Percentiles rank a stretch among this genome's conserved stretches.
phyloP scores from a whole-genome alignment of 305 asterid genomes.

The Withania somnifera region DNA sequence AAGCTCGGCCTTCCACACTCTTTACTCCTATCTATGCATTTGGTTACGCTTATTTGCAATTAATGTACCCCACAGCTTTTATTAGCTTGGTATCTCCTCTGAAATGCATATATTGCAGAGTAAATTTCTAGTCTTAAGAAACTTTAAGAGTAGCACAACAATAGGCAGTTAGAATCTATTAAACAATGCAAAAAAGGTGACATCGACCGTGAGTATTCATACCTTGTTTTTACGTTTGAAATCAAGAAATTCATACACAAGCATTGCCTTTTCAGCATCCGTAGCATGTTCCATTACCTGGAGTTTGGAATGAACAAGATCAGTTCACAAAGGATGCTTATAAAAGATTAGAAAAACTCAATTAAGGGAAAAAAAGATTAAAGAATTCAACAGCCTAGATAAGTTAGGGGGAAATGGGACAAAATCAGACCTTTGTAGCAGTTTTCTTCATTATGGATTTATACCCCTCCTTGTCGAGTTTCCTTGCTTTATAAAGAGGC shows the following conservation, averaged over 20 bases:
- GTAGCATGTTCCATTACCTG: conserved; percentile 93
- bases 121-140: not conserved
- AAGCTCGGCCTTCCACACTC: not conserved
- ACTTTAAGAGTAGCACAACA: not conserved
- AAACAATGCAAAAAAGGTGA: not conserved
- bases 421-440: conserved; percentile 70
- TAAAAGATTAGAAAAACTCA: not conserved
- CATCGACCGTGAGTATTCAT: not conserved
- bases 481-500: conserved; percentile 96
- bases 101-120: not conserved
- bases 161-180: not conserved
- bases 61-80: not conserved
- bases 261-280: conserved; percentile 83
- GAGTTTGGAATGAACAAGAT: conserved; percentile 16
- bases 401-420: not conserved
- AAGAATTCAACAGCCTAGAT: not conserved
- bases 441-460: conserved; percentile 97
- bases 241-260: conserved; percentile 84
- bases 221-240: conserved; percentile 98
- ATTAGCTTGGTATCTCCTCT: not conserved
- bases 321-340: not conserved
- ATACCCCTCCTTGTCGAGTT: conserved; percentile 80
- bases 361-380: not conserved
- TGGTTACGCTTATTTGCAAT: not conserved
- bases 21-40: not conserved